Base-by-base conservation (phyloP, 768 basidiomycete species). In the Coprinopsis strossmayeri region DNA sequence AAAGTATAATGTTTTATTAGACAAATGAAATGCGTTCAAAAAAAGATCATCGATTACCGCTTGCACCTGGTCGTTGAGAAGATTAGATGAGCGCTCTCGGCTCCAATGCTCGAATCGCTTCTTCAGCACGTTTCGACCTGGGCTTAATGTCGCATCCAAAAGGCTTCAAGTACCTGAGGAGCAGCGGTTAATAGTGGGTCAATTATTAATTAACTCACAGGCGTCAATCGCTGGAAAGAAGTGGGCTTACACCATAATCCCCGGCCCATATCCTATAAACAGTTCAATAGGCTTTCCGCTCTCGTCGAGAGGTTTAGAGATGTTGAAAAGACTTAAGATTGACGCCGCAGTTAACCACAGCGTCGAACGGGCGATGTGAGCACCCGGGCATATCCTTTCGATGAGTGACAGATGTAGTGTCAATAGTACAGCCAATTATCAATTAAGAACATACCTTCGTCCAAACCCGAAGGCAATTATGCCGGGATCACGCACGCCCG, bases 381-480 rank as follows among this genome's bases (percentile, higher is more conserved):
- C 9, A 32, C 30, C 30, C 15, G 30, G 30, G 30, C 30, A 32
- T 32, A 32, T 32, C 30, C 30, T 32, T n/a, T 32, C 15, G 30
- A 15, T 15, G 15, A 32, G 30, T 15, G 30, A 32, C 9, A n/a
- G n/a, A n/a, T n/a, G n/a, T n/a, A n/a, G 30, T 32, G 30, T 7
- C 7, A 15, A 32, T 15, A 7, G 30, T 7, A 7, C 30, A 15
- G 7, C n/a, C n/a, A n/a, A n/a, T n/a, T n/a, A n/a, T n/a, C n/a
- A n/a, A 7, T 38, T 18, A 5, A 38, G 10, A 5, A 18, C 18
- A 7, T 40, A 53, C 51, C 51, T 42, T 12, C 51, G 46, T n/a
- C 47, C 51, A 45, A 34, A 53, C 12, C 51, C 51, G 21, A 53
- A 53, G 7, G 34, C 47, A 15, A 39, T 20, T 26, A 43, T 18